A percentile compares a stretch with the other conserved stretches of the same genome.
Conservation (phyloP, 768 basidiomycete genomes). For the Panus rudis region DNA sequence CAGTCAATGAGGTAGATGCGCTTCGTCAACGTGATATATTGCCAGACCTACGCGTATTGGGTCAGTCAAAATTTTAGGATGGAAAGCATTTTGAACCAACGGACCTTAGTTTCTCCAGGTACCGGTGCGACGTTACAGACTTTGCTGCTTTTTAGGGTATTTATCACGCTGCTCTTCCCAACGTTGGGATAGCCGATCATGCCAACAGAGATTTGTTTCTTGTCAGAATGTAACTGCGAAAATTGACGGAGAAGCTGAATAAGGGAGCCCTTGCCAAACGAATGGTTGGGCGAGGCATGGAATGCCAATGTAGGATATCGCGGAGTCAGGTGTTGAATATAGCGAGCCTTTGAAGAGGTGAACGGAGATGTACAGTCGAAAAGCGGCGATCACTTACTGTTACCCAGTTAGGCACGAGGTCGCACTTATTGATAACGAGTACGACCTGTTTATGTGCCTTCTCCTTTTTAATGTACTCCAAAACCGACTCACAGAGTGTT, state of each 20-base stretch:
- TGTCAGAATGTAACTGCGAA: slow-evolving; percentile 93
- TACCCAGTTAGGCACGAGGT: slow-evolving; percentile 97
- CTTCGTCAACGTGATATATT: slow-evolving; percentile 95
- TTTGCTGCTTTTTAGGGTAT: slow-evolving; percentile 96
- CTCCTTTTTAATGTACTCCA: slow-evolving; percentile 92
- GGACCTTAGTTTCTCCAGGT: slow-evolving; percentile 91
- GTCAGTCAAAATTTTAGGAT: not conserved
- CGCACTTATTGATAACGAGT: slow-evolving; percentile 96
- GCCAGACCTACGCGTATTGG: slow-evolving; percentile 64
- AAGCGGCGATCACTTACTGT: slow-evolving; percentile 52
- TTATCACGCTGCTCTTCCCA: slow-evolving; percentile 96
- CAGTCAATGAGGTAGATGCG: slow-evolving; percentile 99
- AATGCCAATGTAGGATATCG: slow-evolving; percentile 96
- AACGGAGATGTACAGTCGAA: not conserved
- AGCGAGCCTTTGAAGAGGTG: slow-evolving; percentile 61
- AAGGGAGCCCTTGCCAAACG: slow-evolving; percentile 96
- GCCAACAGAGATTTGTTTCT: slow-evolving; percentile 98
- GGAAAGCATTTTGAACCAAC: not conserved
- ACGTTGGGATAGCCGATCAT: slow-evolving; percentile 99
- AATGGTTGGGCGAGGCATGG: slow-evolving; percentile 98
- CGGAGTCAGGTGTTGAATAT: slow-evolving; percentile 91
- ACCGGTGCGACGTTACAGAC: slow-evolving; percentile 96
- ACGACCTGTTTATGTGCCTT: slow-evolving; percentile 97
- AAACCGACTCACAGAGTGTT: slow-evolving; percentile 89
- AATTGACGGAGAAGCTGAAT: slow-evolving; percentile 97